Evolutionary conservation across 768 basidiomycete genomes (phyloP), one percentile per base, ranked within the genome.

Genomic region (Lactarius evosmus): DNA sequence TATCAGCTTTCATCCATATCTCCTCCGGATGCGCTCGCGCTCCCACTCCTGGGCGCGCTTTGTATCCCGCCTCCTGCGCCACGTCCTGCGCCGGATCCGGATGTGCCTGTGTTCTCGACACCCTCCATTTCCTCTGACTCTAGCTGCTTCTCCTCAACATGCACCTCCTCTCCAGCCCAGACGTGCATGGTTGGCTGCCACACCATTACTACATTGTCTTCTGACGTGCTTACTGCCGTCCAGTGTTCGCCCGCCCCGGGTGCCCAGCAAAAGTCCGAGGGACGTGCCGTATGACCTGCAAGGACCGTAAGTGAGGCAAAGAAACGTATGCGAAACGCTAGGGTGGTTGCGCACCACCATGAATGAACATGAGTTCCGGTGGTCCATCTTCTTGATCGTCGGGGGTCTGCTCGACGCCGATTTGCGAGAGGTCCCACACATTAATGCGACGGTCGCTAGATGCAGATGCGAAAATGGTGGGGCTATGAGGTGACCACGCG

Each of bases 381-480:
- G 97, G 95, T 1, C 97, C 97, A 71, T 99, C 97, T 74, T 99
- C 97, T 63, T 94, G 91, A 72, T 99, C 97, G 68, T 99, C 97
- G 4, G 96, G 97, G 1, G 93, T 92, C 75, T 99, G 97, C 74
- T 99, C 97, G 44, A 89, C 83, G 0, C 97, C 97, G 66, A 98
- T 96, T 65, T 89, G 83, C 27, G 85, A 82, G 62, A 98, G 74
- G 77, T 99, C 95, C 97, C 97, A 99, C 54, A 98, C 79, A 70
- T 97, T 95, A 66, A 99, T 83, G 11, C 97, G 82, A 49, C 97
- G 84, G 73, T 99, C 97, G 65, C 93, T 89, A 3, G 93, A 94
- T 1, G 94, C 94, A 3, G 94, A 96, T 0, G 96, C 96, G 67
- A 99, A 98, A 56, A 98, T 83, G 9, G 92, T 93, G 5, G 88